Base-by-base conservation (phyloP, 768 basidiomycete species). In the Calocybe gangraenosa region DNA sequence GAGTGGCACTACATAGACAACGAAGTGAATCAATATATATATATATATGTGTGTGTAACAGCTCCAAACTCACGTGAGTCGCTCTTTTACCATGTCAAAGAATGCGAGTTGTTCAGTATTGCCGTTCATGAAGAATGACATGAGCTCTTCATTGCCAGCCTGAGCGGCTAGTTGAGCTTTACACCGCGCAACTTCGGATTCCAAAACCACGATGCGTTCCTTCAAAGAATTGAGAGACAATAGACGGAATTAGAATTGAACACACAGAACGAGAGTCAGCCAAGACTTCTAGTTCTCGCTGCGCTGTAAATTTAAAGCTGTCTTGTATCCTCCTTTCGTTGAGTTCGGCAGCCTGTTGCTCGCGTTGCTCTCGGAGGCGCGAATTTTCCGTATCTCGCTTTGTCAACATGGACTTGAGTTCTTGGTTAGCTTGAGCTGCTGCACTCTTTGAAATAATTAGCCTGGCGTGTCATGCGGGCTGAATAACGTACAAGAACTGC, bases 161-260 rank as follows among this genome's bases (percentile, higher is more conserved):
- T 81, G 66, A 0, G 90, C 89, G 15, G 88, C 92, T n/a, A 94
- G 67, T 22, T 78, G 76, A 13, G 84, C 74, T 61, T 86, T 89
- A 51, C 86, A 70, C 18, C 92, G 75, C 33, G 68, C 73, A 9
- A 87, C 67, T 61, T 97, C 92, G 1, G 84, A 84, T 49, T 80
- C 69, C 19, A 95, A 60, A 21, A 80, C 76, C 10, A 61, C 59
- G 35, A 97, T 82, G 31, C 92, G 84, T 48, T 87, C 87, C 81
- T 92, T 39, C 43, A 36, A 44, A 42, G 36, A 18, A 30, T 17
- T 42, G 53, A 10, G 36, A 47, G 43, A 48, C 18, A 20, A 52
- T 48, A 35, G 37, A 28, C 53, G 49, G 15, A 37, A 8, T 17
- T 30, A 15, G 20, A 44, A 8, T 11, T 20, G 23, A 20, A 61